A percentile compares a stretch with the other conserved stretches of the same genome.
Evolutionary conservation across 768 basidiomycete genomes (phyloP).

Genomic region (Amanita rubescens): DNA sequence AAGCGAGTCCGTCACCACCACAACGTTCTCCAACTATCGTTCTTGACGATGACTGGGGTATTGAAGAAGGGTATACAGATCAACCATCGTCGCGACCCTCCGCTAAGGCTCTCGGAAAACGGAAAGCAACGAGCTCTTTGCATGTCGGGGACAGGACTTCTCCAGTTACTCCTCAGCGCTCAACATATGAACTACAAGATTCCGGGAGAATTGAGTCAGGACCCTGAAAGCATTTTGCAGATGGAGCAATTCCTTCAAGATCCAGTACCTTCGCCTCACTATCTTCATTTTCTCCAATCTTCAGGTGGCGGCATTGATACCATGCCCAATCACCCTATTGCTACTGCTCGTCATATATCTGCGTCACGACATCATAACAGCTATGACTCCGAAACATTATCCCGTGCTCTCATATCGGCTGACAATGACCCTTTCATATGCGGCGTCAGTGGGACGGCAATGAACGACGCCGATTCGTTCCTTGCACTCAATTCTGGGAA

Average conservation of each 20-base stretch:
- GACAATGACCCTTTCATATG: slow-evolving; percentile 6
- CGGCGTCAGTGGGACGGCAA: neutral
- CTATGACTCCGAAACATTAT: slow-evolving; percentile 1
- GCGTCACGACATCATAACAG: neutral
- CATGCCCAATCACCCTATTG: neutral
- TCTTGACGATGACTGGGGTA: neutral
- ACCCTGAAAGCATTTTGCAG: neutral
- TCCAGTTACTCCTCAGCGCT: neutral
- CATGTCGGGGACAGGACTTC: neutral
- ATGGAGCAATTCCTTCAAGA: slow-evolving; percentile 5
- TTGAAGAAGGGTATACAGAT: neutral
- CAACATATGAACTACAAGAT: neutral
- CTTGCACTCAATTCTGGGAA: neutral
- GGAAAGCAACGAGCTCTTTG: slow-evolving; percentile 15
- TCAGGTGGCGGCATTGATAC: neutral
- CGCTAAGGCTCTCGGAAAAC: slow-evolving; percentile 27
- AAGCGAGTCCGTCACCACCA: neutral
- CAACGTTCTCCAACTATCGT: neutral
- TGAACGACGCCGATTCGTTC: neutral
- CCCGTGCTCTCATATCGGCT: slow-evolving; percentile 3
- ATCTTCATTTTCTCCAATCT: neutral
- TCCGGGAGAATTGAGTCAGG: neutral
- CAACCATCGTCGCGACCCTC: slow-evolving; percentile 15
- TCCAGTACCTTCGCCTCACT: neutral
- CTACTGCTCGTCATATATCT: neutral